Conservation (phyloP, 2,329 filamentous ascomycete genomes). For the Xylariaceae sp. region DNA sequence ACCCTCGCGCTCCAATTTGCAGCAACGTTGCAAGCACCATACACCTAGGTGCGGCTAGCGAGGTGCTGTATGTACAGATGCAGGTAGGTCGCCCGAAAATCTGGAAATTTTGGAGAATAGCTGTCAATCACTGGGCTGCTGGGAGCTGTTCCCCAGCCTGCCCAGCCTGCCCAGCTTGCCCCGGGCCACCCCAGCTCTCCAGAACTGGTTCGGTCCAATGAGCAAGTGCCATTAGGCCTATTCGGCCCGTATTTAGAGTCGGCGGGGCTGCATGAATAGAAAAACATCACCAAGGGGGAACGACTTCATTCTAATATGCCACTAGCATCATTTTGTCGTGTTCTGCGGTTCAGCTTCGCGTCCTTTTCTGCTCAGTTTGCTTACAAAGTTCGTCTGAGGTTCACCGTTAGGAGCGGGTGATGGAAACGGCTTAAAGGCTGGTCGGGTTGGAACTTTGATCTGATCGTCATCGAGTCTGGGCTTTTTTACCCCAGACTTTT, state of each 20-base stretch:
- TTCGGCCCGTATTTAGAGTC: constrained; percentile 18
- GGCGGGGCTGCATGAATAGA: constrained; percentile 20
- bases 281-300: constrained; percentile 7
- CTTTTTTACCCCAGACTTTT: constrained; percentile 20
- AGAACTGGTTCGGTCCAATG: constrained; percentile 14
- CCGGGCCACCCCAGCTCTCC: constrained; percentile 13
- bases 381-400: not conserved
- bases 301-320: constrained; percentile 10
- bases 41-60: not conserved
- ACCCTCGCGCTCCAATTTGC: too few species aligned
- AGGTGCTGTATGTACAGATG: not conserved
- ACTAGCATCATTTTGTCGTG: constrained; percentile 26
- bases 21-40: not conserved
- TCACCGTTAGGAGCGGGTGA: not conserved
- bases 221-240: constrained; percentile 3
- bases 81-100: not conserved
- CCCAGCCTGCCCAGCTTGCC: constrained; percentile 23
- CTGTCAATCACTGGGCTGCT: not conserved
- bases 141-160: constrained; percentile 12
- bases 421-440: not conserved
- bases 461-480: not conserved
- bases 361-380: not conserved
- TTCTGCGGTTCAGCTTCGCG: constrained; percentile 14
- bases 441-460: not conserved
- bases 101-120: not conserved